A percentile compares a stretch with the other conserved stretches of the same genome.
These are phyloP conservation scores for Rhexocercosporidium sp. DNA, from an alignment of 2,329 filamentous ascomycete genomes.

Conservation along the genomic window DNA sequence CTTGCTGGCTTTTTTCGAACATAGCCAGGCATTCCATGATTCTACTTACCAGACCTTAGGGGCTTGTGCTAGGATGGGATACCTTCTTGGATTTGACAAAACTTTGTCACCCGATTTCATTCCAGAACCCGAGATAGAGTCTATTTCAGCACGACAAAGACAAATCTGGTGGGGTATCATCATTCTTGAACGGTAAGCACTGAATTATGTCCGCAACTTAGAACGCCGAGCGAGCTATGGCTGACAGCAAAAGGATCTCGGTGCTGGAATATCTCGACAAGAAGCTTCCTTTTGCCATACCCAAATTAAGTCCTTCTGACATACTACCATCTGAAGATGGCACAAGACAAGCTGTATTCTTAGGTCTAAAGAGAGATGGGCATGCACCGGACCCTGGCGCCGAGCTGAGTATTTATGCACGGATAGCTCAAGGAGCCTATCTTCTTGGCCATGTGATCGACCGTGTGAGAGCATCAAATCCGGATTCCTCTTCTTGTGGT, in stretches of 20 bases:
- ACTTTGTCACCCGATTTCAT: neutral
- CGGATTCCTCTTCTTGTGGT: slow-evolving; percentile 5
- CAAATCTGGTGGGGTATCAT: slow-evolving; percentile 31
- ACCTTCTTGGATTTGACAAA: slow-evolving; percentile 24
- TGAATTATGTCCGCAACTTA: too few relatives aligned
- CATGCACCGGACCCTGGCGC: neutral
- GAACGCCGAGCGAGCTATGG: neutral
- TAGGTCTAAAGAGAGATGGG: neutral
- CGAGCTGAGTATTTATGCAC: slow-evolving; percentile 6
- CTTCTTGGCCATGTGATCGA: slow-evolving; percentile 15
- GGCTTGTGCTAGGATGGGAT: slow-evolving; percentile 27
- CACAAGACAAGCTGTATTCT: neutral
- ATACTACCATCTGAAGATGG: neutral
- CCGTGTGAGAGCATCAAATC: neutral
- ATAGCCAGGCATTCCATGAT: slow-evolving; percentile 26
- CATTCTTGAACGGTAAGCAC: slow-evolving; percentile 26
- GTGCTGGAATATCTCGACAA: neutral
- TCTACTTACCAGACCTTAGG: slow-evolving; percentile 27
- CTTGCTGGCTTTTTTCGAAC: slow-evolving; percentile 27
- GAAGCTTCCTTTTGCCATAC: neutral
- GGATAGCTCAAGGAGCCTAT: slow-evolving; percentile 13
- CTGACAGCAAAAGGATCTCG: neutral
- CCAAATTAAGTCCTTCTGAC: slow-evolving; percentile 16
- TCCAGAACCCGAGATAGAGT: neutral
- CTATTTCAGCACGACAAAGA: slow-evolving; percentile 12